Conservation (phyloP, 139 green algal species). For the Ulvella scutata region DNA sequence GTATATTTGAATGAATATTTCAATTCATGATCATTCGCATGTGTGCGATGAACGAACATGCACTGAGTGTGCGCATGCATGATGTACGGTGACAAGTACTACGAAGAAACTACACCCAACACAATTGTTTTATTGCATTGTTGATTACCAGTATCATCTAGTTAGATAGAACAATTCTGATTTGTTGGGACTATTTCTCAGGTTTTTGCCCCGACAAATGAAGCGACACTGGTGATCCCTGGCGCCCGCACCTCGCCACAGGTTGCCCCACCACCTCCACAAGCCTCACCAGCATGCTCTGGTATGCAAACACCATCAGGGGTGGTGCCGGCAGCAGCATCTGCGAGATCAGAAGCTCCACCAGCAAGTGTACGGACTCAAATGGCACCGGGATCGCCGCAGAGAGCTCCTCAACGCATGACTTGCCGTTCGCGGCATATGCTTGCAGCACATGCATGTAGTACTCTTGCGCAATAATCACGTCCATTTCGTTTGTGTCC, state of each 20-base stretch:
- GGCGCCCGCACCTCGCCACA: not conserved
- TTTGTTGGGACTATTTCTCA: too few relatives aligned
- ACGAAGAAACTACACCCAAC: too few relatives aligned
- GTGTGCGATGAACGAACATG: too few relatives aligned
- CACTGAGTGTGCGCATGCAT: too few relatives aligned
- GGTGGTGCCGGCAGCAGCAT: not conserved
- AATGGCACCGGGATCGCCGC: not conserved
- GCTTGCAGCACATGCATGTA: constrained; percentile 1
- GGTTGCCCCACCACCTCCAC: not conserved
- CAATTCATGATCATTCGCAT: too few relatives aligned
- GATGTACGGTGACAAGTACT: too few relatives aligned
- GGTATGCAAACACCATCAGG: not conserved
- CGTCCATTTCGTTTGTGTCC: not conserved
- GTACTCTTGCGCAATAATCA: not conserved
- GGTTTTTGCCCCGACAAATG: too few relatives aligned
- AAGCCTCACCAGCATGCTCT: not conserved
- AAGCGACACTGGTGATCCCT: too few relatives aligned
- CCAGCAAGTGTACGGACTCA: not conserved
- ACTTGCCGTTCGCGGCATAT: not conserved
- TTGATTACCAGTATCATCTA: too few relatives aligned
- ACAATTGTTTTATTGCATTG: too few relatives aligned
- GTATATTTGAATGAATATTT: too few relatives aligned
- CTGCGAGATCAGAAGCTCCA: not conserved
- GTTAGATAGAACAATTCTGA: too few relatives aligned
- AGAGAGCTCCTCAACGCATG: not conserved